These are phyloP conservation scores for Oleoguttula mirabilis DNA, from an alignment of 495 filamentous ascomycete species.

Conservation along the genomic window DNA sequence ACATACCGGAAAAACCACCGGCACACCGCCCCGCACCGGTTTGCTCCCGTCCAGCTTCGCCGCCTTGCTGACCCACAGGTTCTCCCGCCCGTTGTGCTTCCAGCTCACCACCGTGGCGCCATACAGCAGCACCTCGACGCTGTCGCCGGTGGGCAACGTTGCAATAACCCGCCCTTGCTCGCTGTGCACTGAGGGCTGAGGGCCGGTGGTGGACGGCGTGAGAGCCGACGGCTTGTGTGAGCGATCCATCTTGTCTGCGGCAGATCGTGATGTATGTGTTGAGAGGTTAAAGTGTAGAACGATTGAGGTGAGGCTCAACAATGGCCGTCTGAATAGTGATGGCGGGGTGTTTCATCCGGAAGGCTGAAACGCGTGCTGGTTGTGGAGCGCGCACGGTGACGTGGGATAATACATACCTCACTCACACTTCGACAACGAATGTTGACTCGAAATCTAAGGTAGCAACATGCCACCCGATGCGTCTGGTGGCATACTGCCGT, in stretches of 20 bases:
- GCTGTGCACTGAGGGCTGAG: constrained; percentile 53
- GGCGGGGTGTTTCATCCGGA: no score
- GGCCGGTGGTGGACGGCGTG: constrained; percentile 49
- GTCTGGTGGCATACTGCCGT: no score
- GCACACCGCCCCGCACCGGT: constrained; percentile 65
- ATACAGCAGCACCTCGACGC: constrained; percentile 70
- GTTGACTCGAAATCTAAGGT: no score
- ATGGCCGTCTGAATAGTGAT: no score
- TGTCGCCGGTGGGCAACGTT: constrained; percentile 71
- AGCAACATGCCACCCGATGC: no score
- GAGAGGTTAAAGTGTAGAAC: no score
- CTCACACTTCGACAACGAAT: no score
- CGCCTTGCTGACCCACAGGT: constrained; percentile 73
- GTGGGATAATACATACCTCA: no score
- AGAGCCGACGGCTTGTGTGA: constrained; percentile 71
- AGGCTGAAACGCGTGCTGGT: no score
- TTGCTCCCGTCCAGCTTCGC: constrained; percentile 58
- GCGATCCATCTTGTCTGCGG: constrained; percentile 56
- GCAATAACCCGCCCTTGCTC: constrained; percentile 57
- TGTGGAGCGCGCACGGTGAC: no score
- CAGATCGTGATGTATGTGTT: no score
- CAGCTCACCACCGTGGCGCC: constrained; percentile 90
- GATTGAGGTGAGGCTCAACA: no score
- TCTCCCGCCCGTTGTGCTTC: constrained; percentile 78
- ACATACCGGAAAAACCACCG: constrained; percentile 87